phyloP scores from a whole-genome alignment of 2,329 filamentous ascomycete species.

The Arthrobotrys iridis region DNA sequence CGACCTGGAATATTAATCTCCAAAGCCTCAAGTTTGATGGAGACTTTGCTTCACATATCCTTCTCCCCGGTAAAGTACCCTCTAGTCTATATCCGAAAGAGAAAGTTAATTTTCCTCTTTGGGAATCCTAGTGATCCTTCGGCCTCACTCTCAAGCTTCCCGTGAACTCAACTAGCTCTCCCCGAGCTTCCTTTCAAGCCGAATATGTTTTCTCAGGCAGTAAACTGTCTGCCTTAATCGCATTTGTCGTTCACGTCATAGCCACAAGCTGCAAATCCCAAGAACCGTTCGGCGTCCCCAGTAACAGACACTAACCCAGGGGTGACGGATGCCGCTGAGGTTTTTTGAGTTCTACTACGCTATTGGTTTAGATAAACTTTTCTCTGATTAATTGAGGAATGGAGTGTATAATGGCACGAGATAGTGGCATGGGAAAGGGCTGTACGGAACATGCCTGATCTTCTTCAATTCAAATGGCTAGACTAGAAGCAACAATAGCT shows the following conservation, averaged over 20 bases:
- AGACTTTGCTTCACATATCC: not conserved
- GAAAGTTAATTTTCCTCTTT: constrained; percentile 38
- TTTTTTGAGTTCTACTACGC: constrained; percentile 9
- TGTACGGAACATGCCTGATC: constrained; percentile 21
- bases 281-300: constrained; percentile 41
- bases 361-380: constrained; percentile 46
- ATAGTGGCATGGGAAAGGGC: constrained; percentile 35
- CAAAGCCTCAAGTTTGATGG: constrained; percentile 7
- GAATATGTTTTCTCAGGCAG: not conserved
- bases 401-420: not conserved
- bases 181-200: constrained; percentile 10
- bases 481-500: constrained; percentile 23
- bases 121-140: constrained; percentile 7
- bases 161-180: not conserved
- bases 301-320: constrained; percentile 1
- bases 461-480: not conserved
- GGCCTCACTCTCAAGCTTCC: not conserved
- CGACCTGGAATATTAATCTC: not conserved
- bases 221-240: constrained; percentile 35
- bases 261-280: constrained; percentile 12
- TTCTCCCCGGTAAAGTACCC: not conserved
- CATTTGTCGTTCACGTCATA: constrained; percentile 17
- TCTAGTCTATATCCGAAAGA: not conserved
- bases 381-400: constrained; percentile 39
- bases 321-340: constrained; percentile 1